Evolutionary conservation across 2,329 filamentous ascomycete species (phyloP).

Genomic region (Onygenales sp.): DNA sequence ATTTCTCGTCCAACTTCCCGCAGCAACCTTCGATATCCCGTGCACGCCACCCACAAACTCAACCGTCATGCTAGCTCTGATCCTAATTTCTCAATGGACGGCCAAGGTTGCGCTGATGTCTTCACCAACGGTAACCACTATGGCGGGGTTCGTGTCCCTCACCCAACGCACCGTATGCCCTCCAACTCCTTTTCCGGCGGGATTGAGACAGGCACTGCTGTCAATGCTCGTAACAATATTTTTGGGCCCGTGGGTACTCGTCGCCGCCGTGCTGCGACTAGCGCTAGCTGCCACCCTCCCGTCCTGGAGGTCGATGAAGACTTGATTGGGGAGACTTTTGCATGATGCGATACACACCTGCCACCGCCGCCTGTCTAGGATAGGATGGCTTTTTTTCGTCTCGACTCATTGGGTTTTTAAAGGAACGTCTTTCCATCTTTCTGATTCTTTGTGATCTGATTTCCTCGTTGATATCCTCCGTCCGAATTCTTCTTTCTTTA

Average conservation of each 20-base stretch:
- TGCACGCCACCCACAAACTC: background rate
- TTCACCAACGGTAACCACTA: background rate
- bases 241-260: background rate
- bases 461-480: background rate
- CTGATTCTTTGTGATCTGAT: background rate
- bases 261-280: conserved; percentile 1
- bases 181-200: background rate
- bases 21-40: background rate
- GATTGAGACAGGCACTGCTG: background rate
- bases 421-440: background rate
- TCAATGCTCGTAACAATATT: background rate
- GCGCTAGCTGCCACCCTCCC: background rate
- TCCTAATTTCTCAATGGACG: background rate
- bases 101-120: background rate
- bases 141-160: background rate
- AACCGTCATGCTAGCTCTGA: background rate
- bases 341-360: background rate
- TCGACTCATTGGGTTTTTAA: background rate
- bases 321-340: background rate
- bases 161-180: background rate
- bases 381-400: background rate
- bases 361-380: background rate
- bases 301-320: background rate
- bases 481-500: background rate
- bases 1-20: background rate